phyloP scores from a whole-genome alignment of 2,329 filamentous ascomycete genomes.

The Colletotrichum godetiae region DNA sequence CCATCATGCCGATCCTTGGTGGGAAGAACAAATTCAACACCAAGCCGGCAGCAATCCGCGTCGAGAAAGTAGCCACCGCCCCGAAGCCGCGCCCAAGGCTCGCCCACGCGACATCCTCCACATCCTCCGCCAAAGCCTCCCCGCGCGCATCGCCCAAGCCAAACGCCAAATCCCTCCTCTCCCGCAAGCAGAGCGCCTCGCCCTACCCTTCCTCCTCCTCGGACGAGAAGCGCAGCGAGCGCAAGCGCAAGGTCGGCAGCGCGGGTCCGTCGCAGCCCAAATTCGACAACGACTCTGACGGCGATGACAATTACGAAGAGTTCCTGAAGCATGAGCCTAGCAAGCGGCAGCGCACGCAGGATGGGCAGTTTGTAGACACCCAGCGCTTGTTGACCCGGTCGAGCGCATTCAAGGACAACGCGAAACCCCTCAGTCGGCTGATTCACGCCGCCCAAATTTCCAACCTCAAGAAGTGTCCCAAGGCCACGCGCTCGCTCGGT shows the following conservation, averaged over 20 bases:
- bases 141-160: slow-evolving; percentile 55
- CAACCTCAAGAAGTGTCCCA: slow-evolving; percentile 30
- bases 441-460: slow-evolving; percentile 67
- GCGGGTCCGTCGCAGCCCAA: slow-evolving; percentile 41
- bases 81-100: slow-evolving; percentile 51
- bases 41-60: slow-evolving; percentile 61
- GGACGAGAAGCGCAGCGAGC: slow-evolving; percentile 33
- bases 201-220: slow-evolving; percentile 53
- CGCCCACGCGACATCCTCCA: slow-evolving; percentile 44
- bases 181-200: slow-evolving; percentile 54
- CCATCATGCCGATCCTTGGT: slow-evolving; percentile 49
- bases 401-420: slow-evolving; percentile 50
- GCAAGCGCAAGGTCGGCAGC: slow-evolving; percentile 36
- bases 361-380: slow-evolving; percentile 56
- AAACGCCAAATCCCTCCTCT: slow-evolving; percentile 33
- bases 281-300: slow-evolving; percentile 63
- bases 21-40: slow-evolving; percentile 63
- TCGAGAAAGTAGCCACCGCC: slow-evolving; percentile 61
- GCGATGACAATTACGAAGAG: slow-evolving; percentile 60
- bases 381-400: slow-evolving; percentile 59
- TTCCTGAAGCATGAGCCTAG: slow-evolving; percentile 52
- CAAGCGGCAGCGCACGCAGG: slow-evolving; percentile 60
- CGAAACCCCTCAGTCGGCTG: slow-evolving; percentile 49
- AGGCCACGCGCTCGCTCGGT: slow-evolving; percentile 30
- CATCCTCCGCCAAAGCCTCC: slow-evolving; percentile 47